These are phyloP conservation scores for Phellopilus nigrolimitatus DNA, from an alignment of 1,284 basidiomycete genomes.

Conservation along the genomic window DNA sequence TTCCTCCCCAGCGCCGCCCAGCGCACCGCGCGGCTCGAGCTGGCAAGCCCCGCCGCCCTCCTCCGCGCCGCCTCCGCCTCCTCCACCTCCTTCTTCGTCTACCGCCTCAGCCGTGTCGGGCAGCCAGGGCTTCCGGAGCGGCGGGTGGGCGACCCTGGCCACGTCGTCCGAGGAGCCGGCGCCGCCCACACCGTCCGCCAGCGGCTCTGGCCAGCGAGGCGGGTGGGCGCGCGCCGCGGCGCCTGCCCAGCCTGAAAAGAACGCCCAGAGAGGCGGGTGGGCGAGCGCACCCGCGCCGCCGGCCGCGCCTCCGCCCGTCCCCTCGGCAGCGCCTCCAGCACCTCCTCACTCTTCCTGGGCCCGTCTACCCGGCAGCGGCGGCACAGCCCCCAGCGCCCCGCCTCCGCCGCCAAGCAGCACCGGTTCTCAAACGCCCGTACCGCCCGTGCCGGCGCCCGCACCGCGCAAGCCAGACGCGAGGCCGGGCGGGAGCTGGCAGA, in stretches of 20 bases:
- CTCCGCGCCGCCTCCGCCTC: slow-evolving; percentile 16
- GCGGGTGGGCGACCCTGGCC: slow-evolving; percentile 60
- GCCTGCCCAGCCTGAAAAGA: slow-evolving; percentile 22
- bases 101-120: slow-evolving; percentile 11
- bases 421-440: neutral
- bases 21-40: neutral
- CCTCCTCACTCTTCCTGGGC: slow-evolving; percentile 6
- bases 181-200: slow-evolving; percentile 22
- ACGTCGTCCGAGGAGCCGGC: slow-evolving; percentile 29
- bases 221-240: slow-evolving; percentile 27
- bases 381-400: neutral
- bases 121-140: slow-evolving; percentile 45
- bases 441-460: neutral
- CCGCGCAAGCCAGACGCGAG: neutral
- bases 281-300: slow-evolving; percentile 15
- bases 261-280: no score
- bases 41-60: slow-evolving; percentile 16
- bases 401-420: neutral
- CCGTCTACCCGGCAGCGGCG: slow-evolving; percentile 9
- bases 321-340: slow-evolving; percentile 7
- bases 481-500: slow-evolving; percentile 18
- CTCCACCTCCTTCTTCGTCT: slow-evolving; percentile 17
- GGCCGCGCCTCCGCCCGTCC: slow-evolving; percentile 9
- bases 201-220: slow-evolving; percentile 18
- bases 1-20: slow-evolving; percentile 17